phyloP scores from a whole-genome alignment of 495 filamentous ascomycete genomes.

The Podospora tetraspora region DNA sequence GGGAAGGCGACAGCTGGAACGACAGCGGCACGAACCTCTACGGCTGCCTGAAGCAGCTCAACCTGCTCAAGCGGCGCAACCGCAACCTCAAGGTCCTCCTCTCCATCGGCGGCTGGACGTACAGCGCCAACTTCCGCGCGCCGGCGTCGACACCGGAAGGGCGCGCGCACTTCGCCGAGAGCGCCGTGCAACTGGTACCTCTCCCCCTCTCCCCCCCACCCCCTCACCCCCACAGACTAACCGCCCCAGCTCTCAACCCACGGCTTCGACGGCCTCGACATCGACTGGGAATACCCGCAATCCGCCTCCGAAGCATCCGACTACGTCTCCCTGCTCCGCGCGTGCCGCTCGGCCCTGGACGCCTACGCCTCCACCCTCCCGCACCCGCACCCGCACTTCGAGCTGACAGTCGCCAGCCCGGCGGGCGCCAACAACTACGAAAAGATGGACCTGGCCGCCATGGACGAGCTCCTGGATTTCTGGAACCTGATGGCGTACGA shows the following conservation, averaged over 20 bases:
- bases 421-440: slow-evolving; percentile 66
- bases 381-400: slow-evolving; percentile 53
- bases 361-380: slow-evolving; percentile 47
- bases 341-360: slow-evolving; percentile 58
- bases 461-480: slow-evolving; percentile 84
- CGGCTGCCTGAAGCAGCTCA: slow-evolving; percentile 90
- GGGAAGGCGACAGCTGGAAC: slow-evolving; percentile 71
- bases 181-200: slow-evolving; percentile 54
- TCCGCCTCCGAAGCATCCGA: slow-evolving; percentile 60
- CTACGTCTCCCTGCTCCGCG: slow-evolving; percentile 68
- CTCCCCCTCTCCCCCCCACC: not conserved
- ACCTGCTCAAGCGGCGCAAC: slow-evolving; percentile 80
- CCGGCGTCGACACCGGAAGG: slow-evolving; percentile 63
- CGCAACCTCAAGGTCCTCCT: slow-evolving; percentile 86
- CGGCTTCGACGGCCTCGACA: slow-evolving; percentile 55
- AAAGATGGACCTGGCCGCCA: slow-evolving; percentile 64
- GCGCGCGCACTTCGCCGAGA: slow-evolving; percentile 60
- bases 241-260: slow-evolving; percentile 49
- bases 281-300: slow-evolving; percentile 60
- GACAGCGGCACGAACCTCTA: slow-evolving; percentile 71
- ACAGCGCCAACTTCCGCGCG: slow-evolving; percentile 75
- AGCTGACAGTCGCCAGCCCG: slow-evolving; percentile 72
- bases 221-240: not conserved
- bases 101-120: slow-evolving; percentile 96
- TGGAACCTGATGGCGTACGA: slow-evolving; percentile 93